Evolutionary conservation across 2,329 filamentous ascomycete genomes (phyloP).

Genomic region (Acrocalymma vagum): DNA sequence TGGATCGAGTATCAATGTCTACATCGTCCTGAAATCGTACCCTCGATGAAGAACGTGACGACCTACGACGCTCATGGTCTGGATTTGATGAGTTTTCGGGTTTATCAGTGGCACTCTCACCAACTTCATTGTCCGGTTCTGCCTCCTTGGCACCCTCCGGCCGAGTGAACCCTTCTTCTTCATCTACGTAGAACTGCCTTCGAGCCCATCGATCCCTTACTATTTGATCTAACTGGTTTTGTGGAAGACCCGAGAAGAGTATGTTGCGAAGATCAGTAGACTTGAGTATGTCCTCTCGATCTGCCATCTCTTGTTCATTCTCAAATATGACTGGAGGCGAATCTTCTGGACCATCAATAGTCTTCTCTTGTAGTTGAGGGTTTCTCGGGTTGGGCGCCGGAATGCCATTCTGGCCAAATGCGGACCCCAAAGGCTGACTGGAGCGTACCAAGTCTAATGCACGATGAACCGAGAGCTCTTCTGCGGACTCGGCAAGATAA

Average conservation of each 20-base stretch:
- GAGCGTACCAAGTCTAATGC: constrained; percentile 51
- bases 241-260: constrained; percentile 4
- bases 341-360: constrained; percentile 38
- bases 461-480: constrained; percentile 73
- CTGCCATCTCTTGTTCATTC: constrained; percentile 31
- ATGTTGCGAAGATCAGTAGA: constrained; percentile 17
- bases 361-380: constrained; percentile 39
- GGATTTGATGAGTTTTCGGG: constrained; percentile 10
- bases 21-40: constrained; percentile 78
- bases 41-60: constrained; percentile 79
- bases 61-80: constrained; percentile 28
- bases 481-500: constrained; percentile 76
- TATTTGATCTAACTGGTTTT: constrained; percentile 38
- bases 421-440: constrained; percentile 56
- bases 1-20: constrained; percentile 75
- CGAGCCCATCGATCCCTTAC: constrained; percentile 75
- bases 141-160: constrained; percentile 27
- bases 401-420: constrained; percentile 50
- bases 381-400: constrained; percentile 24
- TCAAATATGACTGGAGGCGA: constrained; percentile 31
- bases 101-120: constrained; percentile 6
- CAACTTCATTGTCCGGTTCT: constrained; percentile 10
- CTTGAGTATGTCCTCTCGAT: constrained; percentile 24
- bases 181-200: constrained; percentile 82
- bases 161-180: constrained; percentile 74